Evolutionary conservation across 192 early-diverging fungal genomes (phyloP).

Genomic region (Coemansia sp.): DNA sequence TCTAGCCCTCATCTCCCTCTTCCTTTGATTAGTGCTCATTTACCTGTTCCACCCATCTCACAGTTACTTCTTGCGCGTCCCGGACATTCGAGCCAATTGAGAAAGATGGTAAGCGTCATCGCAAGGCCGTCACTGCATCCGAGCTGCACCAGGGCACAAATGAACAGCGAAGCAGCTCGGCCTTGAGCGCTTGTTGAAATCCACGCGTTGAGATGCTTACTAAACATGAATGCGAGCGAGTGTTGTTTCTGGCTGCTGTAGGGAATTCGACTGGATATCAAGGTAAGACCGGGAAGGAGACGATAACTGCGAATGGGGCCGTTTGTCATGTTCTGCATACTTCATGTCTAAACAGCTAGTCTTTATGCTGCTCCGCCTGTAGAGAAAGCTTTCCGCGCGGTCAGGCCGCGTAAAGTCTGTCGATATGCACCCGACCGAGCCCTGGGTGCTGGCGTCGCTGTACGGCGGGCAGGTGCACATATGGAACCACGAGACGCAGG

Average conservation of each 20-base stretch:
- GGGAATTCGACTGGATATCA: constrained; percentile 58
- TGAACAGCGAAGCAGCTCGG: not conserved
- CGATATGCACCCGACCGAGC: constrained; percentile 98
- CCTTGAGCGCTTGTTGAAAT: not conserved
- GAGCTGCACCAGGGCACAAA: too few species aligned
- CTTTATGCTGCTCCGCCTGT: not conserved
- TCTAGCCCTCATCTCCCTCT: too few species aligned
- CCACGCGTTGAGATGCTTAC: not conserved
- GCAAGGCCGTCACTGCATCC: too few species aligned
- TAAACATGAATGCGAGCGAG: not conserved
- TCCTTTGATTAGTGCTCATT: too few species aligned
- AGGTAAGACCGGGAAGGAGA: too few species aligned
- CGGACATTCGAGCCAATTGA: too few species aligned
- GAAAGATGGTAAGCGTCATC: too few species aligned
- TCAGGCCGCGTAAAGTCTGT: constrained; percentile 94
- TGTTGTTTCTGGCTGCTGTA: constrained; percentile 7
- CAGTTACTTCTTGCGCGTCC: too few species aligned
- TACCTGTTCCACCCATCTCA: too few species aligned
- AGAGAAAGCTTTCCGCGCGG: constrained; percentile 58
- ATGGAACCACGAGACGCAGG: constrained; percentile 98
- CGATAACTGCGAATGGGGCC: too few species aligned
- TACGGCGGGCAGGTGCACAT: constrained; percentile 95
- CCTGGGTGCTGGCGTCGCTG: constrained; percentile 94
- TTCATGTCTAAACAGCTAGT: not conserved
- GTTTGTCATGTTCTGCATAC: too few species aligned